A percentile compares a stretch with the other conserved stretches of the same genome.
Conservation (phyloP, 768 basidiomycete species). For the Coprinopsis sp. region DNA sequence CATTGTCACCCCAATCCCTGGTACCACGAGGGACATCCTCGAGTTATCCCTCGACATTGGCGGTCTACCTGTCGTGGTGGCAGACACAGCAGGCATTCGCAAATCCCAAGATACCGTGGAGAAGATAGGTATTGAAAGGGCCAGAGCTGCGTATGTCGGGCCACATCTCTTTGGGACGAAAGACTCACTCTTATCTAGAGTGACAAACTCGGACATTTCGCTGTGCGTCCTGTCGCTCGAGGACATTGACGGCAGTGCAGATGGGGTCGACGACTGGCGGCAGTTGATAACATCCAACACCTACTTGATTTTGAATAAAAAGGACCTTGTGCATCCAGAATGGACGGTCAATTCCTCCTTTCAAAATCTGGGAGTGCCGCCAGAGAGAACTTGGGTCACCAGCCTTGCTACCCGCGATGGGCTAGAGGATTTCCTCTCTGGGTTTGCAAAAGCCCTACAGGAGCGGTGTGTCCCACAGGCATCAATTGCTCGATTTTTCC, state of each 20-base stretch:
- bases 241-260: conserved; percentile 27
- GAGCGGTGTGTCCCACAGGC: conserved; percentile 34
- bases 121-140: conserved; percentile 75
- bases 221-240: conserved; percentile 80
- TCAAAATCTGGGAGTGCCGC: background rate
- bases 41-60: conserved; percentile 85
- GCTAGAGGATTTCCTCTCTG: conserved; percentile 52
- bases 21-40: conserved; percentile 86
- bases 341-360: background rate
- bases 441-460: conserved; percentile 49
- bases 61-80: conserved; percentile 73
- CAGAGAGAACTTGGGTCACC: conserved; percentile 44
- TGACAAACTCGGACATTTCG: conserved; percentile 61
- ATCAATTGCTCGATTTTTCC: background rate
- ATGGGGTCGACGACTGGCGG: conserved; percentile 26
- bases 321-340: conserved; percentile 42
- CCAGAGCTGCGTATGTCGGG: conserved; percentile 54
- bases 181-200: conserved; percentile 33
- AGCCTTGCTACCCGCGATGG: conserved; percentile 62
- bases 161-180: background rate
- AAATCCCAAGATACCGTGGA: conserved; percentile 69
- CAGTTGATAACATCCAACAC: conserved; percentile 53
- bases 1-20: conserved; percentile 83
- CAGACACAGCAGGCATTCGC: conserved; percentile 85
- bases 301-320: conserved; percentile 75